Base-by-base conservation (phyloP, 208 protist species). In the Phytomonas sp. region DNA sequence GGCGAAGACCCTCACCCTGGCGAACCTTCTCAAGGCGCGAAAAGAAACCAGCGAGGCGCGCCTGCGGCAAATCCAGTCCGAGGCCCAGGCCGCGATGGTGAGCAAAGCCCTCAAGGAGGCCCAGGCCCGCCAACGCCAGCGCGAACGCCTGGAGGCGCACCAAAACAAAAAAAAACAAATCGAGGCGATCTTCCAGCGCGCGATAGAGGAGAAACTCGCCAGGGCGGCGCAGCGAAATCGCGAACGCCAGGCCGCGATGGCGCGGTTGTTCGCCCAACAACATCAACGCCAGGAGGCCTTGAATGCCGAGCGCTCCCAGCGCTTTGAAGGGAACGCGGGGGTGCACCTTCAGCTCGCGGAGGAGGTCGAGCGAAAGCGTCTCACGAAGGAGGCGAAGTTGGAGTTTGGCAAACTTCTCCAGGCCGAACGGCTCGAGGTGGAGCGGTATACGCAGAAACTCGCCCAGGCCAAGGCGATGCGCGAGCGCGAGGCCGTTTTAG, bases 301-400 rank as follows among this genome's bases (percentile, higher is more conserved):
- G 56, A 86, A 82, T 63, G 82, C 74, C 69, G 83, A 90, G 76
- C 89, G 86, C 37, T 76, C 71, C n/a, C 69, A 63, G 33, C 85
- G 83, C 29, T 71, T 89, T 63, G 80, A 80, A 61, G 82, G 82
- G 63, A 81, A 77, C 60, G 75, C 76, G 29, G 73, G 78, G 52
- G 0, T 69, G n/a, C 74, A 86, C 67, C 78, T 82, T 67, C 61
- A 76, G 45, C 74, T 87, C 65, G 86, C 73, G 11, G 69, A 70
- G 5, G 36, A 60, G 36, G 34, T 78, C 29, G 75, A 83, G 77
- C 65, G 73, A 67, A 78, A 81, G 66, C 79, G 84, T 5, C 56
- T 70, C 37, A 78, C 83, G 34, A 87, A 87, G 74, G 83, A 86
- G 32, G 73, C 60, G 49, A 86, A 83, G 65, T n/a, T 89, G 34